Percentiles rank a stretch among this genome's conserved stretches.
These are phyloP conservation scores for Leucocoprinus birnbaumii DNA, from an alignment of 768 basidiomycete genomes.

Conservation along the genomic window DNA sequence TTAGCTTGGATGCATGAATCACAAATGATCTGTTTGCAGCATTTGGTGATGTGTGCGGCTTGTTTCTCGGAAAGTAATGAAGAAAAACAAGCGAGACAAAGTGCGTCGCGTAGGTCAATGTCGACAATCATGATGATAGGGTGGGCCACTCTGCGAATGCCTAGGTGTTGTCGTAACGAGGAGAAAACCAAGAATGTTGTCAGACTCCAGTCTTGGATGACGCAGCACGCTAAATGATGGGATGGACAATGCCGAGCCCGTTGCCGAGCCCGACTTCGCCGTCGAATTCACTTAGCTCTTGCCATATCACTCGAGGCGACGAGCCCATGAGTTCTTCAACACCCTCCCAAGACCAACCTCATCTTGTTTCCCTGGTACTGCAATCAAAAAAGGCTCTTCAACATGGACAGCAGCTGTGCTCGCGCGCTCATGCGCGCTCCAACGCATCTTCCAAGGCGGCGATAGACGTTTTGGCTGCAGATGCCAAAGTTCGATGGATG, in stretches of 20 bases:
- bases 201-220: too few relatives aligned
- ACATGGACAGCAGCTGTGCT: slow-evolving; percentile 74
- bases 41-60: slow-evolving; percentile 49
- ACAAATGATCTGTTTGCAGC: slow-evolving; percentile 69
- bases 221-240: background rate
- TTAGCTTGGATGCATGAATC: slow-evolving; percentile 52
- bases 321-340: slow-evolving; percentile 5
- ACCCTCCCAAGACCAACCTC: slow-evolving; percentile 42
- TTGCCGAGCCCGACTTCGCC: too few relatives aligned
- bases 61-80: slow-evolving; percentile 38
- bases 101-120: slow-evolving; percentile 24
- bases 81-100: slow-evolving; percentile 63
- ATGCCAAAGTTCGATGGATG: slow-evolving; percentile 80
- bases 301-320: too few relatives aligned
- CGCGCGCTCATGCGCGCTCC: slow-evolving; percentile 59
- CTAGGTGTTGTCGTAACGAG: background rate
- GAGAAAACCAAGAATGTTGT: too few relatives aligned
- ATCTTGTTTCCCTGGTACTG: slow-evolving; percentile 72
- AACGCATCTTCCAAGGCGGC: slow-evolving; percentile 63
- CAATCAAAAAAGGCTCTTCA: slow-evolving; percentile 84
- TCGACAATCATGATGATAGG: background rate
- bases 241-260: background rate
- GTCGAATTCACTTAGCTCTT: background rate
- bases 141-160: background rate
- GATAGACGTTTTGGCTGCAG: slow-evolving; percentile 71